A percentile compares a stretch with the other conserved stretches of the same genome.
Evolutionary conservation across 352 stramenopile species (phyloP).

Genomic region (Stramenopiles sp.): DNA sequence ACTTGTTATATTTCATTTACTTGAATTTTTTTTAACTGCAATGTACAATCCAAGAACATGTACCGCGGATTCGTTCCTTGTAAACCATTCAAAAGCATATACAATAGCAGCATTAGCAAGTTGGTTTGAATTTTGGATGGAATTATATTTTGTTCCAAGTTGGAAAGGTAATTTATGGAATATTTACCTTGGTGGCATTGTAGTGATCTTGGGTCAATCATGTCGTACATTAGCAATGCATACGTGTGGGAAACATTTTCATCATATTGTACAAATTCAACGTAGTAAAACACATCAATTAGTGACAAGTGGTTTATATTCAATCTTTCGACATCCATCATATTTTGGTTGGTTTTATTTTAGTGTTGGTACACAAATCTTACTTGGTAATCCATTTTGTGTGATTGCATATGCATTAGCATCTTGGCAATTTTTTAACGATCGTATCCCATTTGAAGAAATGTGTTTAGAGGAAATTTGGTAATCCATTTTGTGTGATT

Average conservation of each 20-base stretch:
- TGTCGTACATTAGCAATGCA: conserved; percentile 70
- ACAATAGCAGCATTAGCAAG: conserved; percentile 51
- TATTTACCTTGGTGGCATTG: conserved; percentile 32
- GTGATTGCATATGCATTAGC: conserved; percentile 54
- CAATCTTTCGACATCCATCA: conserved; percentile 70
- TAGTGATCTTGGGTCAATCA: conserved; percentile 56
- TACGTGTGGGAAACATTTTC: conserved; percentile 77
- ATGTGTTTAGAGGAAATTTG: not conserved
- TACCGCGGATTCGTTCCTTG: conserved; percentile 59
- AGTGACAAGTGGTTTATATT: conserved; percentile 74
- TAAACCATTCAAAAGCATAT: conserved; percentile 70
- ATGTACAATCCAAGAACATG: conserved; percentile 45
- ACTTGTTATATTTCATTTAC: conserved; percentile 51
- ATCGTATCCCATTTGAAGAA: conserved; percentile 56
- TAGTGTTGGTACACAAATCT: conserved; percentile 76
- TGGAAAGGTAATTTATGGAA: conserved; percentile 42
- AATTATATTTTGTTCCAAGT: conserved; percentile 44
- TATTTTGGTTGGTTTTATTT: conserved; percentile 92
- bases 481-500: conserved; percentile 11
- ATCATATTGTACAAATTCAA: conserved; percentile 75
- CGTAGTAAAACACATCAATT: conserved; percentile 76
- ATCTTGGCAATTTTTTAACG: conserved; percentile 77
- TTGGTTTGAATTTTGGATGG: conserved; percentile 67
- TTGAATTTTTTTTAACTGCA: conserved; percentile 53
- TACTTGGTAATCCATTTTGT: conserved; percentile 71